These are phyloP conservation scores for Magnusiomyces clavatus DNA, from an alignment of 1,139 yeast species.

Conservation along the genomic window DNA sequence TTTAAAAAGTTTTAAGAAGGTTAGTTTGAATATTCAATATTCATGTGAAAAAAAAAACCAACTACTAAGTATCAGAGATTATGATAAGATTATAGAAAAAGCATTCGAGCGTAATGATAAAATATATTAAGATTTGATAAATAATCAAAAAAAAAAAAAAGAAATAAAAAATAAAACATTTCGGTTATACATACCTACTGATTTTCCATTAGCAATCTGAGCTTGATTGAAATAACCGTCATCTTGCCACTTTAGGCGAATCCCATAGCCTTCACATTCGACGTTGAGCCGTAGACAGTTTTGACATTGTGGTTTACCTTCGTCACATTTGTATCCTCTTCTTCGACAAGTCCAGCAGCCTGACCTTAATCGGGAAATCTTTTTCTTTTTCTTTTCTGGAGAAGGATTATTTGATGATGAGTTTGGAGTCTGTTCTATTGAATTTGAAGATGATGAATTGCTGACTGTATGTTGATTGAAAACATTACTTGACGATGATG, in stretches of 20 bases:
- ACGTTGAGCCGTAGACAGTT: slow-evolving; percentile 18
- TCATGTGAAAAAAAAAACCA: too few species aligned
- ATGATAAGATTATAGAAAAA: too few species aligned
- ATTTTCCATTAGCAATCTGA: slow-evolving; percentile 3
- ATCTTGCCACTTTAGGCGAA: slow-evolving; percentile 25
- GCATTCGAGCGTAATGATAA: neutral
- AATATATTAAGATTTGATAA: neutral
- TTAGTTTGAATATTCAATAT: too few species aligned
- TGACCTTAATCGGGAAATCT: slow-evolving; percentile 1
- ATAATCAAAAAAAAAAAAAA: too few species aligned
- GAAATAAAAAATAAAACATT: neutral
- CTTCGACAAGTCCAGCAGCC: slow-evolving; percentile 80
- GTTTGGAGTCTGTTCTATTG: too few species aligned
- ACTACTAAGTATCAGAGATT: too few species aligned
- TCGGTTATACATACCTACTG: neutral
- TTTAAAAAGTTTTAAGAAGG: too few species aligned
- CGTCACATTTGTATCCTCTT: slow-evolving; percentile 81
- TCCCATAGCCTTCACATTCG: slow-evolving; percentile 26
- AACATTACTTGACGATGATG: too few species aligned
- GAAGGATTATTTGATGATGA: too few species aligned
- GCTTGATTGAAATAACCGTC: slow-evolving; percentile 8
- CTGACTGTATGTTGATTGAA: too few species aligned
- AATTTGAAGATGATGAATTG: too few species aligned
- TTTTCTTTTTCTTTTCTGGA: neutral
- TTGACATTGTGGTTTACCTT: slow-evolving; percentile 34